Evolutionary conservation across 2,329 filamentous ascomycete genomes (phyloP).

Genomic region (Aspergillus japonicus): DNA sequence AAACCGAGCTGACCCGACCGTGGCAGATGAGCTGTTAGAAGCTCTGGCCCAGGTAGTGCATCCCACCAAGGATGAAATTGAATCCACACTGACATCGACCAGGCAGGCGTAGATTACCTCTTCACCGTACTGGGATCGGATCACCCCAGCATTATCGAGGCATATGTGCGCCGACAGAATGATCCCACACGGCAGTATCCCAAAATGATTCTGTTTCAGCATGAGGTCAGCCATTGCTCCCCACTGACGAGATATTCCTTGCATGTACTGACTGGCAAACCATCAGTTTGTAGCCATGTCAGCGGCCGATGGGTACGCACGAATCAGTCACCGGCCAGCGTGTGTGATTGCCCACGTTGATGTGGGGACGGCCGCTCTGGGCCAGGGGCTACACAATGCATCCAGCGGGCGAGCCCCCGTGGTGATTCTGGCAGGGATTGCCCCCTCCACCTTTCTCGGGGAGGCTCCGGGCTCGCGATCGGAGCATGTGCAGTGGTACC

Average conservation of each 20-base stretch:
- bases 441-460: slow-evolving; percentile 9
- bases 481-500: slow-evolving; percentile 66
- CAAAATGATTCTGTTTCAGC: slow-evolving; percentile 14
- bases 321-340: slow-evolving; percentile 10
- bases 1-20: background rate
- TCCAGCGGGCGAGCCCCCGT: slow-evolving; percentile 14
- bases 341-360: slow-evolving; percentile 16
- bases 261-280: background rate
- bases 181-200: slow-evolving; percentile 9
- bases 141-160: slow-evolving; percentile 16
- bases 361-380: slow-evolving; percentile 13
- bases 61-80: background rate
- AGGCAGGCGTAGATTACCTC: slow-evolving; percentile 12
- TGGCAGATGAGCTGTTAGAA: slow-evolving; percentile 2
- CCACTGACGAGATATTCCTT: background rate
- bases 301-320: slow-evolving; percentile 12
- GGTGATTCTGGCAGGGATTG: slow-evolving; percentile 11
- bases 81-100: background rate
- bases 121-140: slow-evolving; percentile 14
- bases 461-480: slow-evolving; percentile 11
- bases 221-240: background rate
- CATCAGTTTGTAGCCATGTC: slow-evolving; percentile 12
- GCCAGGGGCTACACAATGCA: slow-evolving; percentile 14
- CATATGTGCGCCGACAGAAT: slow-evolving; percentile 12
- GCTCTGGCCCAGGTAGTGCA: slow-evolving; percentile 1